These are phyloP conservation scores for Ceratobasidium papillatum DNA, from an alignment of 1,284 basidiomycete species.

Conservation along the genomic window DNA sequence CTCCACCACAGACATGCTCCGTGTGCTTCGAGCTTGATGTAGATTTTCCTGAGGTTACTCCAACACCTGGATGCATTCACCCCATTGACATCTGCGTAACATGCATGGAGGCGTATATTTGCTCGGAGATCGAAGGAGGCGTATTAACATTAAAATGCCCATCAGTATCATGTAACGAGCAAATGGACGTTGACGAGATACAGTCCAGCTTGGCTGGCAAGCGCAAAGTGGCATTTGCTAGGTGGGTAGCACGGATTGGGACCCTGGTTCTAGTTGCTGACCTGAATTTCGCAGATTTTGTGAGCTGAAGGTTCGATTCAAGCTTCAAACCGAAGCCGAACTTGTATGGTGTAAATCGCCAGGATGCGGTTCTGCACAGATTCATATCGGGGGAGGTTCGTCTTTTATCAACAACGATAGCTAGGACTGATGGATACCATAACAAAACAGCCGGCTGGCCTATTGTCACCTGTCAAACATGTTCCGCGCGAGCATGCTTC, in stretches of 20 bases:
- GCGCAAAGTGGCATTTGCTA: not conserved
- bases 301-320: conserved; percentile 15
- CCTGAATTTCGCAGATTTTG: conserved; percentile 1
- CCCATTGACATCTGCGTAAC: conserved; percentile 17
- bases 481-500: conserved; percentile 21
- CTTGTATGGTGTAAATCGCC: conserved; percentile 15
- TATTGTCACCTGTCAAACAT: conserved; percentile 27
- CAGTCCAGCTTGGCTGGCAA: not conserved
- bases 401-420: not conserved
- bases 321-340: not conserved
- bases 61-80: conserved; percentile 13
- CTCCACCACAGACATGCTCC: not conserved
- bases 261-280: not conserved
- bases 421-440: not conserved
- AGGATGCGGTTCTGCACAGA: conserved; percentile 20
- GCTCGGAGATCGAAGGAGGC: not conserved
- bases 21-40: conserved; percentile 3
- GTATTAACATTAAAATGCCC: not conserved
- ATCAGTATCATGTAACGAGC: not conserved
- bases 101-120: conserved; percentile 8
- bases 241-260: not conserved
- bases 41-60: not conserved
- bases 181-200: conserved; percentile 16
- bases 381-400: conserved; percentile 15
- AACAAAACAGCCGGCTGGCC: conserved; percentile 1